Evolutionary conservation across 75 land plant species (phyloP).

Genomic region (Selaginella tamariscina): DNA sequence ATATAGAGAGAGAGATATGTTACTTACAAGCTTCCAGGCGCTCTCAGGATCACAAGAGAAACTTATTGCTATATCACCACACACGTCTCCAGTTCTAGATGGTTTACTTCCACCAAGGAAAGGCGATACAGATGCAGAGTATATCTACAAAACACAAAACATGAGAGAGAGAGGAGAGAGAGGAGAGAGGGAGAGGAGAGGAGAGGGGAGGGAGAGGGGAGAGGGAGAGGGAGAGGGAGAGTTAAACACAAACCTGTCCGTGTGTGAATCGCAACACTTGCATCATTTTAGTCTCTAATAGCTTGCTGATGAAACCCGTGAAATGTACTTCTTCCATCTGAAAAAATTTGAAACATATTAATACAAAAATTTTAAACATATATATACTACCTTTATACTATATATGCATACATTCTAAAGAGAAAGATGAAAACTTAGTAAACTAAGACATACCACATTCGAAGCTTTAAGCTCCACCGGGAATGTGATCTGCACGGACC

Average conservation of each 20-base stretch:
- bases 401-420: too few species aligned
- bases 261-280: conserved; percentile 95
- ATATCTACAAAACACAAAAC: conserved; percentile 46
- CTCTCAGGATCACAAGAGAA: conserved; percentile 97
- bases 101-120: conserved; percentile 93
- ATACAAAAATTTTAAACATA: too few species aligned
- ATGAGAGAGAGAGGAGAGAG: not conserved
- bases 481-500: conserved; percentile 89
- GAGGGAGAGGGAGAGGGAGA: not conserved
- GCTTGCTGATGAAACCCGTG: conserved; percentile 73
- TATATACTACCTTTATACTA: too few species aligned
- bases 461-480: conserved; percentile 78
- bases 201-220: not conserved
- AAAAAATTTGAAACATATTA: too few species aligned
- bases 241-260: conserved; percentile 57
- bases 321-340: conserved; percentile 94
- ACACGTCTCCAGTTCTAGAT: conserved; percentile 68
- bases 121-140: conserved; percentile 74
- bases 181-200: conserved; percentile 2
- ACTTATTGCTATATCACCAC: conserved; percentile 81
- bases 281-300: conserved; percentile 80
- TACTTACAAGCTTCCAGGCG: conserved; percentile 63
- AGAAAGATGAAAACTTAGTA: not conserved
- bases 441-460: conserved; percentile 40
- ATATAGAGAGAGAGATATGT: not conserved